Conservation (phyloP, 768 basidiomycete species). For the Xanthoconium purpureum region DNA sequence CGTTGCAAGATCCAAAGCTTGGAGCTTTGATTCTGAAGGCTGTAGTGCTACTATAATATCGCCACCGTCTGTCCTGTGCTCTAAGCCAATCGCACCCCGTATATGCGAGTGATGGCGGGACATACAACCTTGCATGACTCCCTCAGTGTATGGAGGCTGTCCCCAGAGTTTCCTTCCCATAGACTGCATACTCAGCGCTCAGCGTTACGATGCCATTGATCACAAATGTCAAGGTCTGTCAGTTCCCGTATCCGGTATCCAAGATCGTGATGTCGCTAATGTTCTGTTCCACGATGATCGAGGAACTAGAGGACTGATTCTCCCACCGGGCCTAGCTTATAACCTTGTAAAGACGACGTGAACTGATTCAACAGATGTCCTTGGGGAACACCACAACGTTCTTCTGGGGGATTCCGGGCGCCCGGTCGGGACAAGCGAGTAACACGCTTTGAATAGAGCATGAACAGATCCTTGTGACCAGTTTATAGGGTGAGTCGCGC, state of each 20-base stretch:
- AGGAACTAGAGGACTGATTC: conserved; percentile 53
- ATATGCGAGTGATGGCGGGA: no score
- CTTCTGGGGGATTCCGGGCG: no score
- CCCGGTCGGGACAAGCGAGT: not conserved
- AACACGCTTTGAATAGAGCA: not conserved
- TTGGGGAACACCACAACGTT: conserved; percentile 54
- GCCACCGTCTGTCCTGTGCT: no score
- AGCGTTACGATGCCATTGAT: conserved; percentile 31
- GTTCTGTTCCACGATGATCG: conserved; percentile 46
- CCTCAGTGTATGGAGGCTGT: no score
- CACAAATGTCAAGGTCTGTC: conserved; percentile 24
- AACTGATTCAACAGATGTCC: conserved; percentile 40
- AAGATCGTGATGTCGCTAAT: not conserved
- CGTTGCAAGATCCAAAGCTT: no score
- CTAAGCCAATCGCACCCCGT: no score
- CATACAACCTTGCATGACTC: no score
- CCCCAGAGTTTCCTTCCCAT: no score
- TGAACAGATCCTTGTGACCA: conserved; percentile 6
- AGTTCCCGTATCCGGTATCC: no score
- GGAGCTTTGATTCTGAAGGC: no score
- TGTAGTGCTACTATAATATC: no score
- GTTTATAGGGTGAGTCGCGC: not conserved
- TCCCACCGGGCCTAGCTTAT: conserved; percentile 47
- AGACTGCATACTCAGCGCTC: not conserved
- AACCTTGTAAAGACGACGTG: conserved; percentile 30